These are phyloP conservation scores for Fusarium luffae DNA, from an alignment of 2,329 filamentous ascomycete genomes.

Conservation along the genomic window DNA sequence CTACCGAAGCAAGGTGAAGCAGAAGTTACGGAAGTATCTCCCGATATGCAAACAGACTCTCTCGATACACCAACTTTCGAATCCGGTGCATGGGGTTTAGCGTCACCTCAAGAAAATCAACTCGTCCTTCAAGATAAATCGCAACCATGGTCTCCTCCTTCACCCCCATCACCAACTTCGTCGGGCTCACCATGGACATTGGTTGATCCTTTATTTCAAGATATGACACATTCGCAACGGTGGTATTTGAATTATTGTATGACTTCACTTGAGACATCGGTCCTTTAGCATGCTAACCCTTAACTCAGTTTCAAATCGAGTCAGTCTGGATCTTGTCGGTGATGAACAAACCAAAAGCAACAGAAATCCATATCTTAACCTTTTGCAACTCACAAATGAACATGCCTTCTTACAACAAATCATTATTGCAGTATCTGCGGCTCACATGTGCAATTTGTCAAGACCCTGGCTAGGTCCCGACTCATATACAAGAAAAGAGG, in stretches of 20 bases:
- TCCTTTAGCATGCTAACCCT: constrained; percentile 18
- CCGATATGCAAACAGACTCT: constrained; percentile 23
- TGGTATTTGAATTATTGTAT: constrained; percentile 56
- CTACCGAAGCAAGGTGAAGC: constrained; percentile 27
- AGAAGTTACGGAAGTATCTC: constrained; percentile 4
- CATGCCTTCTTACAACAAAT: constrained; percentile 58
- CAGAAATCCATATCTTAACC: constrained; percentile 58
- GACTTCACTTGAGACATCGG: not conserved
- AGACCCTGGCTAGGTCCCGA: constrained; percentile 30
- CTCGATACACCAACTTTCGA: constrained; percentile 13
- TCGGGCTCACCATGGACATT: constrained; percentile 50
- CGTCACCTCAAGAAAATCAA: constrained; percentile 30
- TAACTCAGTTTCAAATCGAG: constrained; percentile 54
- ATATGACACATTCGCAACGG: constrained; percentile 61
- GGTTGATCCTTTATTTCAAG: constrained; percentile 59
- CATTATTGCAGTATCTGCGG: constrained; percentile 59
- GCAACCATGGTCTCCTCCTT: constrained; percentile 29
- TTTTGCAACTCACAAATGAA: constrained; percentile 54
- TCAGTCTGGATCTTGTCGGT: constrained; percentile 64
- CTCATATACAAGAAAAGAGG: constrained; percentile 48
- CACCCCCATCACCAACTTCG: constrained; percentile 30
- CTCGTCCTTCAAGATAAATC: constrained; percentile 17
- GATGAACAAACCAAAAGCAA: constrained; percentile 54
- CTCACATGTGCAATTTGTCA: constrained; percentile 56
- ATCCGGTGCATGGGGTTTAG: constrained; percentile 15